Evolutionary conservation across 768 basidiomycete genomes (phyloP), one percentile per base, ranked within the genome.

Genomic region (Phylloporus arenicola): DNA sequence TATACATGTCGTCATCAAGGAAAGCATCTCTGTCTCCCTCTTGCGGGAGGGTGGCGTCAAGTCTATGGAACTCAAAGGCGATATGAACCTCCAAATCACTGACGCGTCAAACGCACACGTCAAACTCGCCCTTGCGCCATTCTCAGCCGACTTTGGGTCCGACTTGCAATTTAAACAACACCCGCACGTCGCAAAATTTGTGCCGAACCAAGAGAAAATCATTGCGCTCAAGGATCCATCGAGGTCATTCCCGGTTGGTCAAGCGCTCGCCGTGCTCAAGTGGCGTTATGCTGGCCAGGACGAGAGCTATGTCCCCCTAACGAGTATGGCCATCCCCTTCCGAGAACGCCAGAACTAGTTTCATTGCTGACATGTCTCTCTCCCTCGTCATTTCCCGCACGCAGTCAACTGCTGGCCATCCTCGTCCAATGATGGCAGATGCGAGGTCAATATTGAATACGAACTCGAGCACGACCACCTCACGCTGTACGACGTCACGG

Each of bases 391-490:
- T 12, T 24, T 13, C 44, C 12, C 20, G 19, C 42, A n/a, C 7
- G 17, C 56, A 93, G 94, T 99, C 67, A 99, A 92, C 64, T 94
- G 92, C 70, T 98, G 94, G 94, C 96, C 94, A 12, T 85, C 92
- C 12, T 87, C 90, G 6, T 84, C 88, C 34, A 91, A 90, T 59
- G 87, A 92, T 53, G 92, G 92, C n/a, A 86, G 86, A 1, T 88
- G 85, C 57, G 92, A 95, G 56, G 90, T 98, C 52, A 94, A 89
- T 69, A 90, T 98, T 55, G 96, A 97, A 69, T 97, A 96, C 64
- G 94, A 98, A 65, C 85, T 98, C 41, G 92, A 95, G 64, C 88
- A 92, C 55, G 79, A 87, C 55, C 78, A 77, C 43, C 70, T 97
- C 47, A 81, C 82, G 0, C 75, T 97, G 2, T 81, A 89, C 65